These are phyloP conservation scores for Drechmeria coniospora DNA, from an alignment of 2,329 filamentous ascomycete genomes.

Conservation along the genomic window DNA sequence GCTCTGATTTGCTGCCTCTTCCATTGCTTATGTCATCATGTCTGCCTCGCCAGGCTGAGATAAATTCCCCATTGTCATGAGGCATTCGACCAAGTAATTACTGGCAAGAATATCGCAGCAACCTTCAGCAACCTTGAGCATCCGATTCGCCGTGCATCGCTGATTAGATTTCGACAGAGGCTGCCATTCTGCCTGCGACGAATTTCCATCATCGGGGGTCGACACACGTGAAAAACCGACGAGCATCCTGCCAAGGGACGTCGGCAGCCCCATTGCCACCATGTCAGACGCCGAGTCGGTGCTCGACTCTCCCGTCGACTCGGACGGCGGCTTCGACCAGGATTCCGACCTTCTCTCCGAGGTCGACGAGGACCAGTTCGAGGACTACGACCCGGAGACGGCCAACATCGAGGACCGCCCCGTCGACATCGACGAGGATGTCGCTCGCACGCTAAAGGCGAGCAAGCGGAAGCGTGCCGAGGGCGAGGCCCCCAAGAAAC, in stretches of 20 bases:
- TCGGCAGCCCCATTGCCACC: slow-evolving; percentile 5
- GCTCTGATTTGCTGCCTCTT: too few species aligned
- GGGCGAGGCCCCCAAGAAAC: slow-evolving; percentile 53
- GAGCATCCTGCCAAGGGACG: too few species aligned
- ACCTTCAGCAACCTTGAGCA: too few species aligned
- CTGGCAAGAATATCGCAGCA: too few species aligned
- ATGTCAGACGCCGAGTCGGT: slow-evolving; percentile 34
- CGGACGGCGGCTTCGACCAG: slow-evolving; percentile 29
- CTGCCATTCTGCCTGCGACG: not conserved
- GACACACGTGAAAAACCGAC: not conserved
- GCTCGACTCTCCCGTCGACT: slow-evolving; percentile 20
- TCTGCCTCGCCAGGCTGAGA: too few species aligned
- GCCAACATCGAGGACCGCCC: slow-evolving; percentile 48
- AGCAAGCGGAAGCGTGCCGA: slow-evolving; percentile 50
- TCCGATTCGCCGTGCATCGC: too few species aligned
- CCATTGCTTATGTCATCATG: slow-evolving; percentile 17
- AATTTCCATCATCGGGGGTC: not conserved
- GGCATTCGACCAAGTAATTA: too few species aligned
- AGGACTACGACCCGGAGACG: slow-evolving; percentile 50
- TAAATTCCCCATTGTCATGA: too few species aligned
- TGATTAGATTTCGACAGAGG: too few species aligned
- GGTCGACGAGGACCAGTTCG: slow-evolving; percentile 54
- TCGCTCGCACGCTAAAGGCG: slow-evolving; percentile 47
- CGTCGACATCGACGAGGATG: slow-evolving; percentile 52
- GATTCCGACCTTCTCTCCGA: slow-evolving; percentile 49